These are phyloP conservation scores for Aspergillus caelatus DNA, from an alignment of 2,329 filamentous ascomycete species.

Conservation along the genomic window DNA sequence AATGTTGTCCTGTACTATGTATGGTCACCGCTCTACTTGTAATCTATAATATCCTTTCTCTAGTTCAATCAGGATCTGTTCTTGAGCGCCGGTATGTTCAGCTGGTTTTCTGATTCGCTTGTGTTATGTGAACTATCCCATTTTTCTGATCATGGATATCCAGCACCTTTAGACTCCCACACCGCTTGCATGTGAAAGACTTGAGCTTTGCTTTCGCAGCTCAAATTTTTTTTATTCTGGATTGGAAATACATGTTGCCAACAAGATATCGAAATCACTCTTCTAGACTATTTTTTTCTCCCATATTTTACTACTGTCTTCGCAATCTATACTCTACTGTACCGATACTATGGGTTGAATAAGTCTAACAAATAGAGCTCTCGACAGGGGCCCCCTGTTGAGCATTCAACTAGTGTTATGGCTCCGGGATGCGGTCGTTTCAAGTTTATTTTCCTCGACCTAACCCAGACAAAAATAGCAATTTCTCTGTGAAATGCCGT, in stretches of 20 bases:
- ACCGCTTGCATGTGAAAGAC: background rate
- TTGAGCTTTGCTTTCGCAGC: background rate
- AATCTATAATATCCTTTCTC: constrained; percentile 23
- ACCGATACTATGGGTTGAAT: background rate
- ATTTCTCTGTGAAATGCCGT: background rate
- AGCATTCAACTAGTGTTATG: background rate
- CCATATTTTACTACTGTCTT: background rate
- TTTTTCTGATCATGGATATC: background rate
- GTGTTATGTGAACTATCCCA: background rate
- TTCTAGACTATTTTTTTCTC: background rate
- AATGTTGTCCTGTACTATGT: constrained; percentile 4
- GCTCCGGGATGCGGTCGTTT: background rate
- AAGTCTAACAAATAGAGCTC: background rate
- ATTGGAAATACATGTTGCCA: background rate
- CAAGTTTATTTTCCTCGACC: background rate
- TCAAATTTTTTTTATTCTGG: background rate
- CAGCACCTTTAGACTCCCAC: background rate
- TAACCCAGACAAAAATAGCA: background rate
- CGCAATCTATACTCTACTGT: background rate
- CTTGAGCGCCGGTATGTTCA: constrained; percentile 4
- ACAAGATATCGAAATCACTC: background rate
- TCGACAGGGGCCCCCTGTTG: background rate
- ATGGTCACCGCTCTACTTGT: constrained; percentile 17
- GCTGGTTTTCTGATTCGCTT: background rate
- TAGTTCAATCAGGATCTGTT: background rate